Conservation (phyloP, 164 flowering plant genomes). For the Aristolochia contorta region DNA sequence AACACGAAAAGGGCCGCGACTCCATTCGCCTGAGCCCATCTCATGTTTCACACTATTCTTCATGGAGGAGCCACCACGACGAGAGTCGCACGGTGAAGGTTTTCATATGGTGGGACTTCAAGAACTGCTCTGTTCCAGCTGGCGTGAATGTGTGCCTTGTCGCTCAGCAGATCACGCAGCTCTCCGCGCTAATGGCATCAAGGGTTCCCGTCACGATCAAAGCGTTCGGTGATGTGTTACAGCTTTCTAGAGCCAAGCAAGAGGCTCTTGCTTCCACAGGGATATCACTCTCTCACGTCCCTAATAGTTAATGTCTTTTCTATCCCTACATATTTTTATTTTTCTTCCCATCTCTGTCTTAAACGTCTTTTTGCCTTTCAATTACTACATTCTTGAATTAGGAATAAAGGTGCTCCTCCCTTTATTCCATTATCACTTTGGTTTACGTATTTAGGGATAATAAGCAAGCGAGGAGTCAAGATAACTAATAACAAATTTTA, state of each 20-base stretch:
- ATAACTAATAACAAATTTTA: no score
- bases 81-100: constrained; percentile 50
- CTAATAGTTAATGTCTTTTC: constrained; percentile 30
- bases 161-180: constrained; percentile 47
- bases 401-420: no score
- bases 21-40: constrained; percentile 1
- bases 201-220: constrained; percentile 69
- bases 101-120: constrained; percentile 97
- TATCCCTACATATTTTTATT: not conserved
- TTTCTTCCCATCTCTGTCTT: no score
- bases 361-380: not conserved
- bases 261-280: constrained; percentile 72
- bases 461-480: not conserved
- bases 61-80: constrained; percentile 16
- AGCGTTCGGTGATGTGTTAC: constrained; percentile 72
- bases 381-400: not conserved
- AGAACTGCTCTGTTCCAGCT: constrained; percentile 55
- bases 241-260: constrained; percentile 49
- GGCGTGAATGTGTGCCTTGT: constrained; percentile 46
- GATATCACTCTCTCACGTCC: constrained; percentile 69
- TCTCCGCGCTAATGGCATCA: constrained; percentile 58
- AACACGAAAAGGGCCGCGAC: not conserved
- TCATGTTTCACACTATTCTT: constrained; percentile 1
- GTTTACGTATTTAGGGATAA: not conserved
- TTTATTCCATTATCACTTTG: not conserved